Base-by-base conservation (phyloP, 2,329 filamentous ascomycete genomes). In the Diaporthe velutina region DNA sequence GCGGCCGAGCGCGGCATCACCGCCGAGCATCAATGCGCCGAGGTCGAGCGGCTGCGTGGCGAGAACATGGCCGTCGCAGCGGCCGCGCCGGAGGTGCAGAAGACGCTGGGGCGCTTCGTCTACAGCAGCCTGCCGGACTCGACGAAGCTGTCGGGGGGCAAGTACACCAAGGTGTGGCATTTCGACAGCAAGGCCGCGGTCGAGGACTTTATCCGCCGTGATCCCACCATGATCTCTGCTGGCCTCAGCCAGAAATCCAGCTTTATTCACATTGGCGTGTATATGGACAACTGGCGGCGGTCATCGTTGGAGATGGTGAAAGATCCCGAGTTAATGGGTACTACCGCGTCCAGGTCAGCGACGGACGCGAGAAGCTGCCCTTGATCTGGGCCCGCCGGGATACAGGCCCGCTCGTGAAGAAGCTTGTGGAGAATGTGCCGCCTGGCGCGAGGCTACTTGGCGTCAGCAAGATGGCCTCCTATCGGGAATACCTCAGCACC, bases 41-140 rank as follows among this genome's bases (percentile, higher is more conserved):
- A n/a, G 4, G 0, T 57, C 1, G 67, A 70, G n/a, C 12, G 35
- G 17, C 67, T 28, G 45, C 48, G 48, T 1, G 67, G 67, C 0
- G 57, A 57, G 10, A 70, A 70, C 48, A 50, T 70, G 67, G 67
- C 67, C n/a, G 30, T 52, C 15, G 67, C 67, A 6, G 67, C 48
- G 10, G 50, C 67, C 45, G 50, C 30, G 33, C 45, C 48, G 30
- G 52, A 33, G 19, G 50, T 70, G 6, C 57, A 61, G 35, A 19
- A 28, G 35, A 61, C 57, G 13, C 50, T 70, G 19, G 67, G 4
- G 25, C 67, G 67, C 19, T 70, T 54, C 52, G 50, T 70, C 48
- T 70, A 54, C 45, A 54, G 45, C 28, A 57, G 45, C 35, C 52
- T 70, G 17, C 45, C 50, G 22, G 30, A 25, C 28, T 7, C 33